Evolutionary conservation across 768 basidiomycete species (phyloP).

Genomic region (Tulasnella sp.): DNA sequence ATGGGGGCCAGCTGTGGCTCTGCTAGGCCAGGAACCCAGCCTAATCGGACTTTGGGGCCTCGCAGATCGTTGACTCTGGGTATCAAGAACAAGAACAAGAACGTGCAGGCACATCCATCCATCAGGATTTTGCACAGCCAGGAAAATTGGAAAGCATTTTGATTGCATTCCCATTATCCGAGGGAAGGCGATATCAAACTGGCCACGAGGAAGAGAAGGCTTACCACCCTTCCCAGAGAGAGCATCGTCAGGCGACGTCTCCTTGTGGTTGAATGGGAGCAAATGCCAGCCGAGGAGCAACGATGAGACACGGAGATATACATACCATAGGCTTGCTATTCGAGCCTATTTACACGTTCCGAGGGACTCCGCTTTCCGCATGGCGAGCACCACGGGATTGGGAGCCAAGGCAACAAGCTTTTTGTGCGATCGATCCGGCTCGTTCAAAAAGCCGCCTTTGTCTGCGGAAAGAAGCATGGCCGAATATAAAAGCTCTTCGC

Average conservation of each 20-base stretch:
- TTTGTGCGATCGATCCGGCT: background rate
- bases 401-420: background rate
- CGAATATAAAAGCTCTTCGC: background rate
- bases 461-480: background rate
- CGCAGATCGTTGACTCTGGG: background rate
- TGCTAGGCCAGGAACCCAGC: background rate
- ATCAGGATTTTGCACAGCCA: no score
- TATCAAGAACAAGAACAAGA: background rate
- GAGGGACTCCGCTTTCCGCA: background rate
- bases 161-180: no score
- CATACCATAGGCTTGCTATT: background rate
- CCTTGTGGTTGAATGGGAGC: background rate
- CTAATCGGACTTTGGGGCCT: background rate
- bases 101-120: no score
- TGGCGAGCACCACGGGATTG: slow-evolving; percentile 1
- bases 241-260: background rate
- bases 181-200: no score
- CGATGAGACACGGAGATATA: background rate
- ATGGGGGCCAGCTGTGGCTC: background rate
- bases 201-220: no score
- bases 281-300: background rate
- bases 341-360: background rate
- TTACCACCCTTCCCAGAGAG: no score
- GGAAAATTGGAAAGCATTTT: no score
- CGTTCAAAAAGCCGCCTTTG: background rate